Evolutionary conservation across 1,139 yeast genomes (phyloP), one percentile per base, ranked within the genome.

Genomic region (Geotrichum aggregatum): DNA sequence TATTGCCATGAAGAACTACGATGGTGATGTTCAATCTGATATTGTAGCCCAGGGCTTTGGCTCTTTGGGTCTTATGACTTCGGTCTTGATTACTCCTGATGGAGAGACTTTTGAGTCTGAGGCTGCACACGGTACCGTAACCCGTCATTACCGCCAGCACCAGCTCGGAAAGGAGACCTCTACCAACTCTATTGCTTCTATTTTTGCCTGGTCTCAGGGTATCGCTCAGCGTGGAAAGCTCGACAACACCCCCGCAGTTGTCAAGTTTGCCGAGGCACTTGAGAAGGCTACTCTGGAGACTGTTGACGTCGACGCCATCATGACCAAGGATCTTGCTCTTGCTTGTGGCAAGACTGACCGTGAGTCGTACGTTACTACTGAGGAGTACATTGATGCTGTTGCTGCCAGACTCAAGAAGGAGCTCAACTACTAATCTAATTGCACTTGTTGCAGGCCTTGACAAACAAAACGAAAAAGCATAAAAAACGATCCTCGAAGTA

Each of bases 41-140:
- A 87, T 91, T 64, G 96, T 91, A 56, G 98, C 98, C 41, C 98
- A 91, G 74, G 98, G 98, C 38, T 91, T 89, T 66, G 98, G 98
- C 41, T 89, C 97, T 28, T 78, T 91, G 60, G 98, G 98, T 51
- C 79, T 91, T 64, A 91, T 91, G 98, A 89, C 97, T 34, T 91
- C 97, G 8, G 95, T 88, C 49, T 80, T 91, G 61, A 80, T 88
- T 70, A 84, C 97, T 34, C 96, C 97, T 48, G 96, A 91, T 71
- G 98, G 98, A 50, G 86, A 86, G 74, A 85, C 96, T 28, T 89
- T 88, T 69, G 97, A 91, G 76, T 78, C 94, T 55, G 98, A 89
- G 73, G 97, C 97, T 56, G 97, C 98, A 26, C 97, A 91, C 70
- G 98, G 97, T 56, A 89, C 98, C 42, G 97, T 89, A 60, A 91